These are phyloP conservation scores for Rhizopus sp. DNA, from an alignment of 371 early-diverging fungal species.

Conservation along the genomic window DNA sequence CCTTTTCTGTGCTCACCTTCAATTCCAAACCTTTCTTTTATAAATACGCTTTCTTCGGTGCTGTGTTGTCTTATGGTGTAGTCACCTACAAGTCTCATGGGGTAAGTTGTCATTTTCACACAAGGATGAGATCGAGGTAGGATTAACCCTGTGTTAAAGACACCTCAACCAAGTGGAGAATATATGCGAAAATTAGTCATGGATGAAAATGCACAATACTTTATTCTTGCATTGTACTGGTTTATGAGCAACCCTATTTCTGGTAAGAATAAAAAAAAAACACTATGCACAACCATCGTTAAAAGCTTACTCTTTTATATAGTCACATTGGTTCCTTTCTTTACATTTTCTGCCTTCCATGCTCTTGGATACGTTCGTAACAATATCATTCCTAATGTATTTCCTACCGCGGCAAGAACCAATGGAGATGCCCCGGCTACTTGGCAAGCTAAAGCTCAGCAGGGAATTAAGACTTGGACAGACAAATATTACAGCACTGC, in stretches of 20 bases:
- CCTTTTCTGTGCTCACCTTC: slow-evolving; percentile 35
- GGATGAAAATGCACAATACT: slow-evolving; percentile 90
- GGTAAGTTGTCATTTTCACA: slow-evolving; percentile 48
- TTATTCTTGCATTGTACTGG: slow-evolving; percentile 83
- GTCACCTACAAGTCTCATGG: slow-evolving; percentile 87
- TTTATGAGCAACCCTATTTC: slow-evolving; percentile 67
- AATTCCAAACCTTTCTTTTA: slow-evolving; percentile 46
- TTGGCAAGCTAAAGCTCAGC: slow-evolving; percentile 57
- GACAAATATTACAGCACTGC: slow-evolving; percentile 72
- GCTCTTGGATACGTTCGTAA: slow-evolving; percentile 76
- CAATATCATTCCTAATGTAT: slow-evolving; percentile 70
- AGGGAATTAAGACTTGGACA: slow-evolving; percentile 64
- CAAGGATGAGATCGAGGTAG: slow-evolving; percentile 20
- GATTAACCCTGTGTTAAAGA: slow-evolving; percentile 32
- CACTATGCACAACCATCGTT: neutral
- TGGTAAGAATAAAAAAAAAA: slow-evolving; percentile 51
- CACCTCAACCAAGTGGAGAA: slow-evolving; percentile 61
- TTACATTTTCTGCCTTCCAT: slow-evolving; percentile 86
- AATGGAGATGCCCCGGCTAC: slow-evolving; percentile 18
- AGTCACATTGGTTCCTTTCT: slow-evolving; percentile 85
- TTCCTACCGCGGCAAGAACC: slow-evolving; percentile 51
- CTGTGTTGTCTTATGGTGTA: slow-evolving; percentile 79
- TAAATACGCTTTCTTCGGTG: slow-evolving; percentile 68
- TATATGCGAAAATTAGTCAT: slow-evolving; percentile 71
- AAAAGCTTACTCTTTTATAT: slow-evolving; percentile 3